Evolutionary conservation across 176 grass and related monocot species (phyloP).

Genomic region (Raddia distichophylla): DNA sequence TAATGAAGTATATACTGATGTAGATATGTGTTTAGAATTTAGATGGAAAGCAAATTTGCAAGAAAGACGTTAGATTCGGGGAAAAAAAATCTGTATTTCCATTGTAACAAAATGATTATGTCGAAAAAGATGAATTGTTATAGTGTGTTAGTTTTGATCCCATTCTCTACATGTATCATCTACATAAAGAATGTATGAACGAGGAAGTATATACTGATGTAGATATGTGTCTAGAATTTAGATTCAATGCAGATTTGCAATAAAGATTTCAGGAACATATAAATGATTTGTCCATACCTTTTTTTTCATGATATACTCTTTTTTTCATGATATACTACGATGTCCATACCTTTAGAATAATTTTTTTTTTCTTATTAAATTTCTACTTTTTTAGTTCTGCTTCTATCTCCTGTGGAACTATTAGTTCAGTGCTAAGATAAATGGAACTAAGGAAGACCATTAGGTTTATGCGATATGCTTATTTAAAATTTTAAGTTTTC

Average conservation of each 20-base stretch:
- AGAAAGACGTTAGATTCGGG: slow-evolving; percentile 18
- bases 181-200: slow-evolving; percentile 28
- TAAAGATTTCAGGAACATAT: not conserved
- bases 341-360: too few species aligned
- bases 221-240: not conserved
- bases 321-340: slow-evolving; percentile 17
- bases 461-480: slow-evolving; percentile 1
- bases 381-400: not conserved
- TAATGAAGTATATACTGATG: not conserved
- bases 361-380: not conserved
- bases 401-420: not conserved
- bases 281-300: not conserved
- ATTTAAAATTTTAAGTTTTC: slow-evolving; percentile 17
- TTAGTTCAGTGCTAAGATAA: not conserved
- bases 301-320: too few species aligned
- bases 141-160: not conserved
- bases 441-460: not conserved
- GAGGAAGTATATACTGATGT: not conserved
- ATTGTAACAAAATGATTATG: slow-evolving; percentile 18
- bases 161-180: slow-evolving; percentile 11
- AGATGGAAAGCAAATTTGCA: not conserved
- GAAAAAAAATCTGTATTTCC: slow-evolving; percentile 1
- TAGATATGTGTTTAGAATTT: not conserved
- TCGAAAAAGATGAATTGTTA: not conserved
- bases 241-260: not conserved